A percentile compares a stretch with the other conserved stretches of the same genome.
phyloP scores from a whole-genome alignment of 2,329 filamentous ascomycete genomes.

The Trichoderma citrinoviride region DNA sequence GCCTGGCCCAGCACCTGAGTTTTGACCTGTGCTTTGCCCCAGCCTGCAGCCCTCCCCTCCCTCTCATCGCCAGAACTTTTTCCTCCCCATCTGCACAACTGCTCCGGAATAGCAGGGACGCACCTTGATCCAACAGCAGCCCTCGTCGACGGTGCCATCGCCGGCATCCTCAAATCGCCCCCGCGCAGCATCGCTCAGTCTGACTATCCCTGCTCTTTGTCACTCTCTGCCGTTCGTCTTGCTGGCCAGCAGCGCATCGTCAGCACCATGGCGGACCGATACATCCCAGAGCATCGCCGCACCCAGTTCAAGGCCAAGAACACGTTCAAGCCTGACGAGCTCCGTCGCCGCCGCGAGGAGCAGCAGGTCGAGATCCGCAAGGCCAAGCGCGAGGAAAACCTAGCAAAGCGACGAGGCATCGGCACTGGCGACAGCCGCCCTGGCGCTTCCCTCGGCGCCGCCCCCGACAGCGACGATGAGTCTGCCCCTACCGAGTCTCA shows the following conservation, averaged over 20 bases:
- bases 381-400: slow-evolving; percentile 97
- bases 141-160: slow-evolving; percentile 14
- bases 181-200: slow-evolving; percentile 28
- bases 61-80: not conserved
- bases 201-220: not conserved
- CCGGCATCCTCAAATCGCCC: slow-evolving; percentile 23
- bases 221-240: slow-evolving; percentile 20
- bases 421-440: slow-evolving; percentile 75
- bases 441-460: slow-evolving; percentile 79
- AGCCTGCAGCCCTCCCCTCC: slow-evolving; percentile 7
- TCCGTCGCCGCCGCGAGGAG: slow-evolving; percentile 96
- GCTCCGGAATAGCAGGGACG: slow-evolving; percentile 17
- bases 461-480: slow-evolving; percentile 96
- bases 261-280: slow-evolving; percentile 89
- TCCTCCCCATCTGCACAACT: not conserved
- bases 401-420: slow-evolving; percentile 97
- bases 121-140: slow-evolving; percentile 6
- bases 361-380: slow-evolving; percentile 99
- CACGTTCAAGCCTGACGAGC: slow-evolving; percentile 98
- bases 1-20: not conserved
- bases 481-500: slow-evolving; percentile 91
- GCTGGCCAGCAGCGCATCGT: slow-evolving; percentile 27
- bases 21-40: slow-evolving; percentile 16
- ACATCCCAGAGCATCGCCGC: slow-evolving; percentile 98
- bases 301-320: slow-evolving; percentile 99